Base-by-base conservation (phyloP, 179 eudicot species). In the Vitellaria paradoxa region DNA sequence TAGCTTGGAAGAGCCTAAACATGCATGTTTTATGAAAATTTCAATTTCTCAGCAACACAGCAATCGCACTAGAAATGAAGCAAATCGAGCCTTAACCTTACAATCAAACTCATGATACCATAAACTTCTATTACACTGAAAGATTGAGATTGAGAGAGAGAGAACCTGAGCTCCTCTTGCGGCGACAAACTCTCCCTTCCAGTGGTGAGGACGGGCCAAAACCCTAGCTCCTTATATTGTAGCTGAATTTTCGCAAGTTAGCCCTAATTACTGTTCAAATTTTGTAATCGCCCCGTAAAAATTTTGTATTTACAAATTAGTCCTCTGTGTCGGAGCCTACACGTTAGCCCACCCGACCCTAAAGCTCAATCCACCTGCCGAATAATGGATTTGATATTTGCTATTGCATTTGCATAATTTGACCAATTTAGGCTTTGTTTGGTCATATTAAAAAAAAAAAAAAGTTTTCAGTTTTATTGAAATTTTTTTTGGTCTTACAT, bases 151-250 rank as follows among this genome's bases (percentile, higher is more conserved):
- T 13, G n/a, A 12, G 49, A 21, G 60, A 52, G 75, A 30, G 75
- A 72, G 65, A 56, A 56, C 65, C 75, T 26, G 47, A 71, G 75
- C 75, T 55, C 75, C 75, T 30, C 47, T 53, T 24, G 46, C 78
- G 70, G 70, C 78, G 47, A 49, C 62, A 7, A 52, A n/a, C 40
- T 9, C 20, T 26, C 5, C 71, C 6, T n/a, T 67, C 24, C 74
- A 24, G 45, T 4, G 11, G 55, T 14, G 10, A 14, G 0, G 37
- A 8, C 40, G 7, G 9, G 9, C 42, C 13, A 10, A 65, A 75
- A 74, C 78, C 78, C 78, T 75, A 75, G 49, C 6, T 0, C 7
- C 2, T 3, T 72, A 49, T 65, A 49, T 24, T 15, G 10, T 60
- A n/a, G 26, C 42, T 12, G 70, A 49, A 24, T 46, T 64, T 63